These are phyloP conservation scores for Coemansia sp. DNA, from an alignment of 192 early-diverging fungal species.

Conservation along the genomic window DNA sequence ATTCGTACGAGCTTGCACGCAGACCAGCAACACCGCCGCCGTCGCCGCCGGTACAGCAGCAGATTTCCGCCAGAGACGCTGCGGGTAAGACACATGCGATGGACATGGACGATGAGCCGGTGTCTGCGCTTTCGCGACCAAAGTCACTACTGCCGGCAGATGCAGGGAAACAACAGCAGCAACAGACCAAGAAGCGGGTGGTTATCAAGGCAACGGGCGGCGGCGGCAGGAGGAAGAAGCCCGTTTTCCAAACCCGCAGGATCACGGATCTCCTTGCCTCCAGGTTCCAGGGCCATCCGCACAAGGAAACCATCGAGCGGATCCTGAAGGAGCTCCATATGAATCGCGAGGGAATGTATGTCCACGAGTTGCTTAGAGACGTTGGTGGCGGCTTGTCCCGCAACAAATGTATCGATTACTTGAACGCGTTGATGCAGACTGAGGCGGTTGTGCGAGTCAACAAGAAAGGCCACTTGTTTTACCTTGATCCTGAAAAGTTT, in stretches of 20 bases:
- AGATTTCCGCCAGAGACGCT: background rate
- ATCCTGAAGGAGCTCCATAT: slow-evolving; percentile 47
- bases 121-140: slow-evolving; percentile 11
- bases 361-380: slow-evolving; percentile 43
- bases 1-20: slow-evolving; percentile 31
- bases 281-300: slow-evolving; percentile 42
- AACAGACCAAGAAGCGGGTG: slow-evolving; percentile 37
- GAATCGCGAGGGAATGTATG: slow-evolving; percentile 51
- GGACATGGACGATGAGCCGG: background rate
- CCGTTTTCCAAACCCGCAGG: slow-evolving; percentile 37
- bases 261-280: slow-evolving; percentile 41
- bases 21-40: slow-evolving; percentile 33
- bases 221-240: slow-evolving; percentile 32
- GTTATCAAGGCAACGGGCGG: slow-evolving; percentile 33
- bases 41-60: background rate
- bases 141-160: background rate
- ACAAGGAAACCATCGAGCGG: slow-evolving; percentile 44
- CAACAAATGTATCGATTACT: slow-evolving; percentile 46
- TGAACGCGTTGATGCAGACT: slow-evolving; percentile 46
- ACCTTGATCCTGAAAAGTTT: slow-evolving; percentile 47
- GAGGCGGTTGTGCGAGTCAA: slow-evolving; percentile 38
- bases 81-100: background rate
- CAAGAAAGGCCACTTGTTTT: slow-evolving; percentile 54
- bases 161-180: slow-evolving; percentile 9
- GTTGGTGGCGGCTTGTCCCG: slow-evolving; percentile 37